Evolutionary conservation across 106 monocot species (phyloP).

Genomic region (Platanthera guangdongensis): DNA sequence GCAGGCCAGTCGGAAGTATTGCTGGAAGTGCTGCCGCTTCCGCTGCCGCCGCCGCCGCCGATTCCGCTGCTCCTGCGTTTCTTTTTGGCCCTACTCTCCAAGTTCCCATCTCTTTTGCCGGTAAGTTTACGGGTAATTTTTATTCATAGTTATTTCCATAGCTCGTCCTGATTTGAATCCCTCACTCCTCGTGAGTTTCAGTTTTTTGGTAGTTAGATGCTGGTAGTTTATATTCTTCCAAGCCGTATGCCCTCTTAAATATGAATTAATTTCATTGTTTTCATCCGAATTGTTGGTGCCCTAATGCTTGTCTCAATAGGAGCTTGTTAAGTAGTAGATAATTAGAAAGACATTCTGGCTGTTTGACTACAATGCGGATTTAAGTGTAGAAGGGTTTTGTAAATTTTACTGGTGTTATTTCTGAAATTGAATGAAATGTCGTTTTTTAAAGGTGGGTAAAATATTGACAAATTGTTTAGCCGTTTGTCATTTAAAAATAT

Average conservation of each 20-base stretch:
- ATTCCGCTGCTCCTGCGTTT: slow-evolving; percentile 36
- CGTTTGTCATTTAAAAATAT: no score
- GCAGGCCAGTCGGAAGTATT: slow-evolving; percentile 81
- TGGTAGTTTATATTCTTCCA: not conserved
- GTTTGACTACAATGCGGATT: no score
- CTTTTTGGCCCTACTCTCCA: slow-evolving; percentile 95
- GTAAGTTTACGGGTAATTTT: slow-evolving; percentile 17
- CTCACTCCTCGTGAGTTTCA: not conserved
- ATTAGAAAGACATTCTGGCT: not conserved
- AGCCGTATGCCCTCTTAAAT: not conserved
- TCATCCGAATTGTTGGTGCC: not conserved
- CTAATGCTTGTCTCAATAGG: not conserved
- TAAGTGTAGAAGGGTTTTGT: no score
- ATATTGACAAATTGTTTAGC: no score
- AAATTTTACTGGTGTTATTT: no score
- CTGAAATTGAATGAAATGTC: no score
- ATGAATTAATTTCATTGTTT: not conserved
- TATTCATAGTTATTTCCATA: not conserved
- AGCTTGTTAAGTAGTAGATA: not conserved
- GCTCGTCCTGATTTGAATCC: not conserved
- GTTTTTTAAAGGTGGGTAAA: no score
- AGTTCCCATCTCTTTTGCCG: slow-evolving; percentile 57
- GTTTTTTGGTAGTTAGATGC: not conserved
- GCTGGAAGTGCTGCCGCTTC: slow-evolving; percentile 18
- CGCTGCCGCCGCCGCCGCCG: slow-evolving; percentile 28